Conservation (phyloP, 139 green algal species). For the Tetradesmus obliquus region DNA sequence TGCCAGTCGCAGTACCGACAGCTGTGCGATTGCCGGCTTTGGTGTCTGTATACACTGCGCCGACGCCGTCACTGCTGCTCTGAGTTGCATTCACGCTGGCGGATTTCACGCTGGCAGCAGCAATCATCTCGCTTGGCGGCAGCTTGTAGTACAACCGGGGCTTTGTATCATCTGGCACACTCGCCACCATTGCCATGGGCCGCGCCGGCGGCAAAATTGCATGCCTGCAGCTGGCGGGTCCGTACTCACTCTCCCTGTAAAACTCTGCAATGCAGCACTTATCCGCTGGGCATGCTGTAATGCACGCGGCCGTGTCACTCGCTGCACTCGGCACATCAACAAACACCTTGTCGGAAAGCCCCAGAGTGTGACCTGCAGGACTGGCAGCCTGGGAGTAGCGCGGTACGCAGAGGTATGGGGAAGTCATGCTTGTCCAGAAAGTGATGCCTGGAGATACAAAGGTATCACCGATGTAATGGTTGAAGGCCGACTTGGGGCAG, state of each 20-base stretch:
- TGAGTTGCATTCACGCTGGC: neutral
- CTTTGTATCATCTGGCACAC: neutral
- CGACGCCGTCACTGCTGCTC: neutral
- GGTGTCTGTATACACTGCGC: neutral
- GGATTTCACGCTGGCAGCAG: neutral
- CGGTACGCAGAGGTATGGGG: neutral
- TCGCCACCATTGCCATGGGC: neutral
- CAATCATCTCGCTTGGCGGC: slow-evolving; percentile 12
- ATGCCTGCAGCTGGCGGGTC: neutral
- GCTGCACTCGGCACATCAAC: neutral
- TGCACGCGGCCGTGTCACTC: neutral
- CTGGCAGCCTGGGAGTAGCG: neutral
- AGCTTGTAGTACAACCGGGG: neutral
- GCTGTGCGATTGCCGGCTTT: neutral
- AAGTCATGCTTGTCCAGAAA: neutral
- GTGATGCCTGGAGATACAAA: neutral
- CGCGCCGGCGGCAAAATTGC: neutral
- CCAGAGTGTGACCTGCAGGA: neutral
- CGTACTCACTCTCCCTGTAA: neutral
- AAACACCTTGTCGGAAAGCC: neutral
- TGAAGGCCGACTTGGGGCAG: neutral
- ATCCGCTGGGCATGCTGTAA: neutral
- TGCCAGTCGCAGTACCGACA: neutral
- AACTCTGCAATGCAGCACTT: slow-evolving; percentile 19
- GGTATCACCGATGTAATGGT: neutral